Evolutionary conservation across 495 filamentous ascomycete genomes (phyloP).

Genomic region (Staphylotrichum tortipilum): DNA sequence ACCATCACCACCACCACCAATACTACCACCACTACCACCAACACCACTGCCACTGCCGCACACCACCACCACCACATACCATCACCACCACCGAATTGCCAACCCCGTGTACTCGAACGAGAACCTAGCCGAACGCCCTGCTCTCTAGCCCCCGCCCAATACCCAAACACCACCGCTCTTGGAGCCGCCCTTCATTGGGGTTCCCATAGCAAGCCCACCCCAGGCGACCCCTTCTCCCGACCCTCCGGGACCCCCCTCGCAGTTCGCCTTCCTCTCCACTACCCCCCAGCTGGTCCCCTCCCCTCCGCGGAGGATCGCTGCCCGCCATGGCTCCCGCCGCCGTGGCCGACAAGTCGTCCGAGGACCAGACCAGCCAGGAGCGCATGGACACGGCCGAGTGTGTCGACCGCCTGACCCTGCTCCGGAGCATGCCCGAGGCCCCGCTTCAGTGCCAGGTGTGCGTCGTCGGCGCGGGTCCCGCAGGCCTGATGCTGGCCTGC

Average conservation of each 20-base stretch:
- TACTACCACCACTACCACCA: too few relatives aligned
- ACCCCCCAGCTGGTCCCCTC: too few relatives aligned
- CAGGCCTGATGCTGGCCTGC: conserved; percentile 62
- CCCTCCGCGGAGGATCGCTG: neutral
- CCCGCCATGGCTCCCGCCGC: conserved; percentile 23
- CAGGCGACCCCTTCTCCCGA: too few relatives aligned
- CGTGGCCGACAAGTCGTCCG: conserved; percentile 19
- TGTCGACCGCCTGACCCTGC: conserved; percentile 27
- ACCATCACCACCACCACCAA: too few relatives aligned
- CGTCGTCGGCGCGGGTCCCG: conserved; percentile 62
- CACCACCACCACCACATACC: neutral
- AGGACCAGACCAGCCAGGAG: conserved; percentile 20
- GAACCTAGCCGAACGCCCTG: neutral
- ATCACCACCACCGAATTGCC: neutral
- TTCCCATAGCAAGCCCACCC: neutral
- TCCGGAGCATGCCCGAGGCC: conserved; percentile 31
- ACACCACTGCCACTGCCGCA: neutral
- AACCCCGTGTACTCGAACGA: neutral
- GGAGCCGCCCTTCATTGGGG: neutral
- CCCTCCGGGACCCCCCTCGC: neutral
- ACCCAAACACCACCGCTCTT: too few relatives aligned
- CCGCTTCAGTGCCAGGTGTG: conserved; percentile 45
- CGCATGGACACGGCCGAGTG: conserved; percentile 19
- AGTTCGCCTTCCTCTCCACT: neutral
- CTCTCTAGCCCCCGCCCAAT: too few relatives aligned